These are phyloP conservation scores for Ramalina peruviana DNA, from an alignment of 495 filamentous ascomycete genomes.

Conservation along the genomic window DNA sequence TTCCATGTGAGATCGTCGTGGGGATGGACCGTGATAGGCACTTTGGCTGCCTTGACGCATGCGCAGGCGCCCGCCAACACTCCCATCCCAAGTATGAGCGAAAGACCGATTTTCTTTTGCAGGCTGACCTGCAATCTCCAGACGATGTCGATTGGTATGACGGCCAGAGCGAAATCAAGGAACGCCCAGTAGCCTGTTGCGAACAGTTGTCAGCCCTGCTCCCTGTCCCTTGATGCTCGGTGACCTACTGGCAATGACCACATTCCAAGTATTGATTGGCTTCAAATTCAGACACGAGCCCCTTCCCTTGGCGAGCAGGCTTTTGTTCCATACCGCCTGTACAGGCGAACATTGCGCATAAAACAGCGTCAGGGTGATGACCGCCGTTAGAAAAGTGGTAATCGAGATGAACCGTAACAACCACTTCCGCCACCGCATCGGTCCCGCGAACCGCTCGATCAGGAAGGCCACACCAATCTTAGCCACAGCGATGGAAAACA, in stretches of 20 bases:
- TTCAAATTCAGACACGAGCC: conserved; percentile 23
- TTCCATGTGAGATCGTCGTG: conserved; percentile 28
- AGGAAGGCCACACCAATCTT: conserved; percentile 14
- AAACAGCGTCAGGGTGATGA: conserved; percentile 26
- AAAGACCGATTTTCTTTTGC: conserved; percentile 34
- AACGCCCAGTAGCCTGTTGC: conserved; percentile 25
- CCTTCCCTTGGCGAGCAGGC: conserved; percentile 16
- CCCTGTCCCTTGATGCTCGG: background rate
- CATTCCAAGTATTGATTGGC: conserved; percentile 18
- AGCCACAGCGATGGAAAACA: conserved; percentile 15
- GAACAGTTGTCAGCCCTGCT: background rate
- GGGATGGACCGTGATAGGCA: conserved; percentile 21
- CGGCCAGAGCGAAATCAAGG: conserved; percentile 34
- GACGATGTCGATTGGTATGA: conserved; percentile 32
- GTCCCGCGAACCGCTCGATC: conserved; percentile 11
- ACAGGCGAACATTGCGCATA: conserved; percentile 31
- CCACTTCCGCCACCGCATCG: conserved; percentile 11
- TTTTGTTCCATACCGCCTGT: conserved; percentile 27
- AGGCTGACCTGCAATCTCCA: conserved; percentile 28
- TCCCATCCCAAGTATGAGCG: conserved; percentile 30
- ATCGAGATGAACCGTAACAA: conserved; percentile 11
- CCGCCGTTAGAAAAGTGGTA: conserved; percentile 23
- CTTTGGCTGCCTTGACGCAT: conserved; percentile 29
- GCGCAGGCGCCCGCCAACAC: conserved; percentile 21
- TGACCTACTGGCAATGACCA: conserved; percentile 10